Percentiles rank a stretch among this genome's conserved stretches.
Evolutionary conservation across 2,329 filamentous ascomycete species (phyloP).

Genomic region (Xylaria sp.): DNA sequence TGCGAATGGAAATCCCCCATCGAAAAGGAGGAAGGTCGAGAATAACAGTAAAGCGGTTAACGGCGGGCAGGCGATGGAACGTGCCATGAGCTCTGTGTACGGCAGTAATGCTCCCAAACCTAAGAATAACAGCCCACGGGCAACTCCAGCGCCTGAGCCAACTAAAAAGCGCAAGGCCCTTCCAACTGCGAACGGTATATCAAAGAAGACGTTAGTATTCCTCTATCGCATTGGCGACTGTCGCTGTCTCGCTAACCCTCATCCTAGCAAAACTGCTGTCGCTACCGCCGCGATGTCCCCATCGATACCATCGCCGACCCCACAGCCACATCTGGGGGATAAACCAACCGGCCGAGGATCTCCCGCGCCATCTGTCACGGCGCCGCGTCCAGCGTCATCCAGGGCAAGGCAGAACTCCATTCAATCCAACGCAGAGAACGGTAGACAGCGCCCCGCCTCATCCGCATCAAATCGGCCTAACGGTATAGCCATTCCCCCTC

Average conservation of each 20-base stretch:
- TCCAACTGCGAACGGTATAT: conserved; percentile 72
- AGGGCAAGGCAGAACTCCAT: conserved; percentile 81
- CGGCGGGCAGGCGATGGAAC: conserved; percentile 68
- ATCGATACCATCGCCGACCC: conserved; percentile 78
- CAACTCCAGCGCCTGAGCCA: conserved; percentile 73
- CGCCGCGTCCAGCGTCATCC: conserved; percentile 72
- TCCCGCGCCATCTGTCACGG: conserved; percentile 65
- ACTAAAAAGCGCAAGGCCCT: conserved; percentile 79
- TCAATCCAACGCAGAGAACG: conserved; percentile 67
- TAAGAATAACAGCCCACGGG: conserved; percentile 72
- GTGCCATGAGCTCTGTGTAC: conserved; percentile 71
- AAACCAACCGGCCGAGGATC: conserved; percentile 64
- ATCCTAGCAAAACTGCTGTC: conserved; percentile 46
- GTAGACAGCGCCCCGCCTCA: conserved; percentile 66
- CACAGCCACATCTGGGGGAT: conserved; percentile 76
- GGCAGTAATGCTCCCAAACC: conserved; percentile 64
- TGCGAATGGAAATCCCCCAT: conserved; percentile 64
- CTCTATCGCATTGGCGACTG: not conserved
- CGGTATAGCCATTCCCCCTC: conserved; percentile 56
- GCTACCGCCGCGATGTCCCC: conserved; percentile 70
- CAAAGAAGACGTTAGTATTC: conserved; percentile 79
- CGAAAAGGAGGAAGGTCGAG: conserved; percentile 86
- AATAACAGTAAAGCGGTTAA: conserved; percentile 74
- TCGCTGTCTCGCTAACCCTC: conserved; percentile 20
- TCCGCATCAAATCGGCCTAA: conserved; percentile 72